Conservation (phyloP, 441 rosid species). For the Gossypium davidsonii region DNA sequence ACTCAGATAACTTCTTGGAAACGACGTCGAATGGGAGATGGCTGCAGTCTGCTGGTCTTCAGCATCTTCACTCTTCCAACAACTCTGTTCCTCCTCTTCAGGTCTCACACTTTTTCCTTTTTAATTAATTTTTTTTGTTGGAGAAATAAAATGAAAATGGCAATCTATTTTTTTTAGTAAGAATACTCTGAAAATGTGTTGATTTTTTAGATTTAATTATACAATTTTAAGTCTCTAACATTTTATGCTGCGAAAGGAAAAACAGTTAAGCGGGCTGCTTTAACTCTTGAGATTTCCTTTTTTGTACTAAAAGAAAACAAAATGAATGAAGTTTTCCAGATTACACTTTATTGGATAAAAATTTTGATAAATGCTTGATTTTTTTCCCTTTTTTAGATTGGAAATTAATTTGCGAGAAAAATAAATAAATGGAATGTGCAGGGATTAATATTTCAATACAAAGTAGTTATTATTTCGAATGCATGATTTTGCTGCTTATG, state of each 20-base stretch:
- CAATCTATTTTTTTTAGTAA: not conserved
- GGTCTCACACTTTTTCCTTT: conserved; percentile 23
- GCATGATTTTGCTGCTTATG: conserved; percentile 12
- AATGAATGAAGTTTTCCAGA: too few species aligned
- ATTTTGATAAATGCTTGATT: too few species aligned
- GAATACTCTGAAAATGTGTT: not conserved
- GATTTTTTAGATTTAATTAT: conserved; percentile 25
- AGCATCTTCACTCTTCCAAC: conserved; percentile 59
- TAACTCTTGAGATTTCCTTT: not conserved
- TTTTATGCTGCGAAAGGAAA: too few species aligned
- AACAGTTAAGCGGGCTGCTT: not conserved
- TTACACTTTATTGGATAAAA: too few species aligned
- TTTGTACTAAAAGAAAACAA: not conserved
- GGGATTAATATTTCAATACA: not conserved
- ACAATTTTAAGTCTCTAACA: not conserved
- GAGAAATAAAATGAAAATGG: not conserved
- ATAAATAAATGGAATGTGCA: too few species aligned
- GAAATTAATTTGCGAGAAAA: not conserved
- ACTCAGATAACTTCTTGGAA: conserved; percentile 70
- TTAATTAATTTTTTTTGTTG: not conserved
- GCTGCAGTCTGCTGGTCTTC: conserved; percentile 93
- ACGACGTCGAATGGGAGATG: conserved; percentile 73
- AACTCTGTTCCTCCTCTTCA: conserved; percentile 56
- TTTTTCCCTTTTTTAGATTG: not conserved
- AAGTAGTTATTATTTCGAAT: not conserved